Percentiles rank a stretch among this genome's conserved stretches.
Conservation (phyloP, 1,284 basidiomycete species). For the Ceratobasidium sp. region DNA sequence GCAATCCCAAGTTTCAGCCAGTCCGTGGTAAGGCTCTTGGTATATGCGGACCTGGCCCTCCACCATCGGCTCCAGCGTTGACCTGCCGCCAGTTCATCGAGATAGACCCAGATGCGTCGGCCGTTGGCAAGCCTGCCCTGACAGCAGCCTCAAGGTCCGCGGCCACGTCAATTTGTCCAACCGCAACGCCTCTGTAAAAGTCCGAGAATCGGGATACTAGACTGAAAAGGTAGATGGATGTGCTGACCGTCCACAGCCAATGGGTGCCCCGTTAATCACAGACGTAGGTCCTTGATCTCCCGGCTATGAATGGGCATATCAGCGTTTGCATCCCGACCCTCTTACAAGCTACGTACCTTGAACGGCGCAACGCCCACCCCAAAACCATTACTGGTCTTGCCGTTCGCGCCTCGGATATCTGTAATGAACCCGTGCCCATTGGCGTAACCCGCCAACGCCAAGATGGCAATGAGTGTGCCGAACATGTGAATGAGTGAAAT, state of each 20-base stretch:
- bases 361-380: slow-evolving; percentile 21
- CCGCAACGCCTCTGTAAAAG: slow-evolving; percentile 15
- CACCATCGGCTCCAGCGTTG: slow-evolving; percentile 29
- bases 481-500: slow-evolving; percentile 5
- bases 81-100: slow-evolving; percentile 25
- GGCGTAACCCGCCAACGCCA: slow-evolving; percentile 17
- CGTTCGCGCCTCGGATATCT: slow-evolving; percentile 26
- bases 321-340: background rate
- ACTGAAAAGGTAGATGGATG: background rate
- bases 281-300: slow-evolving; percentile 26
- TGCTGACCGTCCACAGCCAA: slow-evolving; percentile 14
- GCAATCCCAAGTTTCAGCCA: slow-evolving; percentile 5
- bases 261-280: slow-evolving; percentile 19
- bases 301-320: background rate
- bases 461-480: slow-evolving; percentile 20
- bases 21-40: background rate
- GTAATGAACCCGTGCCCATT: slow-evolving; percentile 30
- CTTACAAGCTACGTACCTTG: slow-evolving; percentile 5
- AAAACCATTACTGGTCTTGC: slow-evolving; percentile 39
- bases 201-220: background rate
- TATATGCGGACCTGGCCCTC: slow-evolving; percentile 7
- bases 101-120: slow-evolving; percentile 20
- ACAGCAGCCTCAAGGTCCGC: slow-evolving; percentile 33
- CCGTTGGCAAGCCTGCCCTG: slow-evolving; percentile 32
- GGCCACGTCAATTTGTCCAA: slow-evolving; percentile 27